Conservation (phyloP, 2,329 filamentous ascomycete genomes). For the Ophiocordyceps unilateralis region DNA sequence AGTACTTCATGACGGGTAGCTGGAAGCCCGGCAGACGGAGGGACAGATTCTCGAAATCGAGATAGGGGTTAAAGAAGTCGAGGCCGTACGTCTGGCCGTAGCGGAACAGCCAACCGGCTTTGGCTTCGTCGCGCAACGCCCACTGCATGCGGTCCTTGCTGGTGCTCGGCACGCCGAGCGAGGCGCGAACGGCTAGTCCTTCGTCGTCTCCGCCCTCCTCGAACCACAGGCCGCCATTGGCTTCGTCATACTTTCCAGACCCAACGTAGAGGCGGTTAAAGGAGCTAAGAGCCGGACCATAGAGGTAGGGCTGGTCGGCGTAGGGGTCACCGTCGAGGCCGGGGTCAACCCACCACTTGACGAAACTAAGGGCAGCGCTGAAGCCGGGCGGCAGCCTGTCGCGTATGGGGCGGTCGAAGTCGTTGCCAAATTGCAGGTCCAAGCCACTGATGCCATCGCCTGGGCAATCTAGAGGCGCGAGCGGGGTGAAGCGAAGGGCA, state of each 20-base stretch:
- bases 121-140: conserved; percentile 31
- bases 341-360: conserved; percentile 83
- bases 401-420: conserved; percentile 82
- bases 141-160: conserved; percentile 40
- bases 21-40: conserved; percentile 57
- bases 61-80: conserved; percentile 78
- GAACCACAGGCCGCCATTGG: conserved; percentile 36
- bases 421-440: conserved; percentile 82
- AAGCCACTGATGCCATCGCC: conserved; percentile 41
- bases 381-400: conserved; percentile 78
- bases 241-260: conserved; percentile 25
- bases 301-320: conserved; percentile 71
- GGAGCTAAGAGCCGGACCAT: conserved; percentile 62
- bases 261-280: conserved; percentile 66
- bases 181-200: conserved; percentile 26
- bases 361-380: conserved; percentile 65
- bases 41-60: conserved; percentile 65
- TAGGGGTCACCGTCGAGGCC: conserved; percentile 82
- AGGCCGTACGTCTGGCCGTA: conserved; percentile 33
- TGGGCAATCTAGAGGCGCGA: conserved; percentile 15
- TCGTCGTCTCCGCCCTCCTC: conserved; percentile 48
- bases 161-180: conserved; percentile 31
- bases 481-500: conserved; percentile 61
- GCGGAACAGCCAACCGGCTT: conserved; percentile 36
- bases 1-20: conserved; percentile 57